phyloP scores from a whole-genome alignment of 2,329 filamentous ascomycete species.

The Penicillium sp. region DNA sequence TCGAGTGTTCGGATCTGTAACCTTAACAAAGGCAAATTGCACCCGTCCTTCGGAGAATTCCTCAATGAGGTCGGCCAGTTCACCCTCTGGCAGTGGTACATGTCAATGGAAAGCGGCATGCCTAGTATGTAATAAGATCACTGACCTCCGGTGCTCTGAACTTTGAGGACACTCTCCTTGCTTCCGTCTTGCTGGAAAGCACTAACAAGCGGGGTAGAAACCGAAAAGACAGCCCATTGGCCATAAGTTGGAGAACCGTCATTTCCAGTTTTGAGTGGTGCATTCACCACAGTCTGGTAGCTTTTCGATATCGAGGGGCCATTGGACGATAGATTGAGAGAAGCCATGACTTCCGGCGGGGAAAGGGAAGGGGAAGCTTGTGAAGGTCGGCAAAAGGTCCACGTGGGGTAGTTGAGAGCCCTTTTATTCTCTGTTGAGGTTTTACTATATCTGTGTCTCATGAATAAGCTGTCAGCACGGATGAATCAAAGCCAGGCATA shows the following conservation, averaged over 20 bases:
- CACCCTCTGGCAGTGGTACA: conserved; percentile 64
- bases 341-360: conserved; percentile 58
- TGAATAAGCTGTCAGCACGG: background rate
- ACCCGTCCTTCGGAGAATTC: conserved; percentile 96
- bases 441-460: conserved; percentile 1
- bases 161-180: conserved; percentile 94
- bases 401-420: conserved; percentile 3
- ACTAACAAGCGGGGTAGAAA: conserved; percentile 85
- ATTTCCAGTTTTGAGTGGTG: conserved; percentile 54
- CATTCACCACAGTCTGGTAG: conserved; percentile 65
- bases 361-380: conserved; percentile 3
- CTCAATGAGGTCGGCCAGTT: conserved; percentile 82
- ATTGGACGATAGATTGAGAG: conserved; percentile 74
- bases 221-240: conserved; percentile 91
- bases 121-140: conserved; percentile 3
- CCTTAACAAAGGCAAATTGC: conserved; percentile 94
- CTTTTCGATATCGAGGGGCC: conserved; percentile 75
- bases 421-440: background rate
- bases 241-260: conserved; percentile 74
- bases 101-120: background rate
- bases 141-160: conserved; percentile 82
- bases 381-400: background rate
- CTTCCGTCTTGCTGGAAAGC: conserved; percentile 81
- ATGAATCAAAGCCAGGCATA: background rate
- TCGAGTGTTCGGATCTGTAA: conserved; percentile 87